Evolutionary conservation across 495 filamentous ascomycete genomes (phyloP).

Genomic region (Podospora fimiseda): DNA sequence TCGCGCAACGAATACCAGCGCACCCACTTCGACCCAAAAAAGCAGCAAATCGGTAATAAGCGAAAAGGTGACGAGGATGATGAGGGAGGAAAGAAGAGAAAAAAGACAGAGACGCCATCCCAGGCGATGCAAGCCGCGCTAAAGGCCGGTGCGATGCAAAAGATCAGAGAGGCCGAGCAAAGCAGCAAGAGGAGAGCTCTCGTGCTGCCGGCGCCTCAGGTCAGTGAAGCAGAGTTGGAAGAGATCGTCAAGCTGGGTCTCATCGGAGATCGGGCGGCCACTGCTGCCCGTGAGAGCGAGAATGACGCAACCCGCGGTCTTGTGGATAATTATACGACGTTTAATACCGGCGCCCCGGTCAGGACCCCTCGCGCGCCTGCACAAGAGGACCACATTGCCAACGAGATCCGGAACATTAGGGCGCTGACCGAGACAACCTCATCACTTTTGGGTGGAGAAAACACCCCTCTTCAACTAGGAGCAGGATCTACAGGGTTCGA

Average conservation of each 20-base stretch:
- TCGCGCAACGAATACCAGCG: constrained; percentile 77
- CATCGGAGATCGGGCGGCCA: constrained; percentile 82
- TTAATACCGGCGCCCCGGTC: constrained; percentile 79
- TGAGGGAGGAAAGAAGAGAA: constrained; percentile 71
- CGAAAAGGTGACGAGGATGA: constrained; percentile 86
- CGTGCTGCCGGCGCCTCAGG: constrained; percentile 79
- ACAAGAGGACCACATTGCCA: constrained; percentile 90
- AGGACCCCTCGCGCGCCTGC: constrained; percentile 84
- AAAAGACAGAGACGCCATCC: constrained; percentile 79
- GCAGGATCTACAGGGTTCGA: constrained; percentile 81
- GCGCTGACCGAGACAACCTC: constrained; percentile 92
- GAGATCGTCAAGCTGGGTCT: constrained; percentile 99
- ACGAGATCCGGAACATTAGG: constrained; percentile 91
- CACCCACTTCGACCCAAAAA: constrained; percentile 85
- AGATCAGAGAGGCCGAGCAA: constrained; percentile 91
- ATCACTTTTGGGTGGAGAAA: constrained; percentile 90
- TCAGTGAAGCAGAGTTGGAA: constrained; percentile 86
- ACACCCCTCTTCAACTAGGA: constrained; percentile 80
- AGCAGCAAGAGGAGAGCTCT: constrained; percentile 83
- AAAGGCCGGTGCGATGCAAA: constrained; percentile 92
- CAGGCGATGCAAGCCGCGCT: constrained; percentile 79
- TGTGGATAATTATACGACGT: constrained; percentile 72
- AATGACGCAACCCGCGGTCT: constrained; percentile 80
- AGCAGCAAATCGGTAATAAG: constrained; percentile 93
- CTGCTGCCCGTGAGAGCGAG: constrained; percentile 68